Conservation (phyloP, 225 moss, liverwort and hornwort genomes). For the Rhytidiadelphus loreus region DNA sequence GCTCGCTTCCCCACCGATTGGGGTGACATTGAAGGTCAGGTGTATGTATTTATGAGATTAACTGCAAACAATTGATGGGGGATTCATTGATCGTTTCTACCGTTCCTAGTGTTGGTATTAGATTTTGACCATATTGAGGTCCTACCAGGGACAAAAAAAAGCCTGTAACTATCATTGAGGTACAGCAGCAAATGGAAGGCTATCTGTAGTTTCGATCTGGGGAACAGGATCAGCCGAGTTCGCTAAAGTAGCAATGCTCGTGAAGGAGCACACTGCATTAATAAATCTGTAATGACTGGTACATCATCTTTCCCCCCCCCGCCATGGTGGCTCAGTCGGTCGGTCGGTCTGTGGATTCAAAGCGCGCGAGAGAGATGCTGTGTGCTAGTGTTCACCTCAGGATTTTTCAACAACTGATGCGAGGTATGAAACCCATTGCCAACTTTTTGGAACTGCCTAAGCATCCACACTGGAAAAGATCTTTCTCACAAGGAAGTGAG, state of each 20-base stretch:
- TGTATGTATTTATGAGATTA: background rate
- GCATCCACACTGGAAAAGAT: background rate
- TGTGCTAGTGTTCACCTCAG: background rate
- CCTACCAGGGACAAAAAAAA: background rate
- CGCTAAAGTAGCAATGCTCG: background rate
- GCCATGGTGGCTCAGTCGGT: background rate
- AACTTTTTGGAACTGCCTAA: background rate
- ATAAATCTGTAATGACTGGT: background rate
- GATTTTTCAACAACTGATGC: background rate
- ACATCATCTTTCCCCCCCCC: background rate
- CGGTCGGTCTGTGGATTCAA: background rate
- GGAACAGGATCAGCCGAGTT: background rate
- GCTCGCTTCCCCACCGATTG: background rate
- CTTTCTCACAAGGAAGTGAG: background rate
- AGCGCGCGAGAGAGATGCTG: background rate
- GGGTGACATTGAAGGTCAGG: background rate
- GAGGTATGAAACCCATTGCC: background rate
- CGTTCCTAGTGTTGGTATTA: background rate
- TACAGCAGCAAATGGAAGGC: background rate
- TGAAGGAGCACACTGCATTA: background rate
- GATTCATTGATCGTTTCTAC: background rate
- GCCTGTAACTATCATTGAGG: background rate
- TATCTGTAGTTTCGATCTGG: background rate
- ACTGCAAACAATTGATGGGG: background rate
- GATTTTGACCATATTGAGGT: constrained; percentile 8